A percentile compares a stretch with the other conserved stretches of the same genome.
phyloP scores from a whole-genome alignment of 1,284 basidiomycete species.

The Kwoniella shivajii region DNA sequence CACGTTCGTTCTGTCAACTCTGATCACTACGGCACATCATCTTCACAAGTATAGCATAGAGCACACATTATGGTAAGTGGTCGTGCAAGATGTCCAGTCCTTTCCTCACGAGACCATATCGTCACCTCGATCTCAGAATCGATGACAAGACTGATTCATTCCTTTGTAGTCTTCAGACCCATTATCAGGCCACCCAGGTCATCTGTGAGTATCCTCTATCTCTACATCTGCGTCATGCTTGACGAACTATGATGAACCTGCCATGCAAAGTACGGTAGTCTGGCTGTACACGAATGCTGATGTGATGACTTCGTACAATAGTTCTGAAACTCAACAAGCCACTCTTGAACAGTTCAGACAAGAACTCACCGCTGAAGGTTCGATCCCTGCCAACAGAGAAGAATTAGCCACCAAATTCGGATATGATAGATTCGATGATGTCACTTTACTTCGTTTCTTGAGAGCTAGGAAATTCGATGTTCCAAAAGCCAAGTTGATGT shows the following conservation, averaged over 20 bases:
- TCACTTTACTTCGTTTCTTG: slow-evolving; percentile 80
- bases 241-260: too few relatives aligned
- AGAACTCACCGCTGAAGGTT: slow-evolving; percentile 58
- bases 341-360: slow-evolving; percentile 72
- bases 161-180: slow-evolving; percentile 54
- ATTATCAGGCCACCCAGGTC: slow-evolving; percentile 75
- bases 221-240: too few relatives aligned
- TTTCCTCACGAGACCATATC: too few relatives aligned
- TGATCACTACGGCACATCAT: too few relatives aligned
- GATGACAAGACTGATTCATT: neutral
- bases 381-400: slow-evolving; percentile 44
- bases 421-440: slow-evolving; percentile 76
- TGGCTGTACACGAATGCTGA: too few relatives aligned
- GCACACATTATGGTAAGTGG: too few relatives aligned
- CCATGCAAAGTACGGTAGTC: too few relatives aligned
- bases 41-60: too few relatives aligned
- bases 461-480: slow-evolving; percentile 93
- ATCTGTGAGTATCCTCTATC: slow-evolving; percentile 59
- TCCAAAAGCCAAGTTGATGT: slow-evolving; percentile 78
- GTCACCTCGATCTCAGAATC: neutral
- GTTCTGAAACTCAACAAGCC: slow-evolving; percentile 66
- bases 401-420: slow-evolving; percentile 44
- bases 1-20: too few relatives aligned
- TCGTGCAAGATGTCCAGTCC: too few relatives aligned
- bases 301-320: slow-evolving; percentile 8